These are phyloP conservation scores for Cicer bijugum DNA, from an alignment of 306 rosid species.

Conservation along the genomic window DNA sequence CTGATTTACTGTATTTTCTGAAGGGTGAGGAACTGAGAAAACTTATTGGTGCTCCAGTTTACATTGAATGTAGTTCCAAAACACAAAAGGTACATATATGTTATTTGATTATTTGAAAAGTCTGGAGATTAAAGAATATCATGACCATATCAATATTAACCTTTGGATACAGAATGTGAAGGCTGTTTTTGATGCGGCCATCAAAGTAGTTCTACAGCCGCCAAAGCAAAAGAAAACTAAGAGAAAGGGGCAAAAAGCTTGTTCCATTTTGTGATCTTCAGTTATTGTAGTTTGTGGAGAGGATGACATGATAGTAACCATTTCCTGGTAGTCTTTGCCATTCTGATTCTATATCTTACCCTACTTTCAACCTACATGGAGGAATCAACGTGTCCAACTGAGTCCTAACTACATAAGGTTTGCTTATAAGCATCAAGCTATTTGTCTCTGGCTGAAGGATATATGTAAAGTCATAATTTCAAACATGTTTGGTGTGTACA, in stretches of 20 bases:
- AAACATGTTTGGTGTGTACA: conserved; percentile 47
- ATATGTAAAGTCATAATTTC: conserved; percentile 60
- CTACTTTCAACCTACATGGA: conserved; percentile 53
- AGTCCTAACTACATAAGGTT: conserved; percentile 44
- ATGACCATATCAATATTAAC: conserved; percentile 8
- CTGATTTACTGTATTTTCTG: conserved; percentile 45
- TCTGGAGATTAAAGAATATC: conserved; percentile 1
- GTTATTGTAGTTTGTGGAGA: conserved; percentile 43
- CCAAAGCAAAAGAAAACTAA: conserved; percentile 83
- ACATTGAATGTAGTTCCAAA: conserved; percentile 95
- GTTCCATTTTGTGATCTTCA: conserved; percentile 75
- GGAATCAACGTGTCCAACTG: conserved; percentile 51
- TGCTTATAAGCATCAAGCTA: conserved; percentile 48
- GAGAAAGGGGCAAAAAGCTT: conserved; percentile 78
- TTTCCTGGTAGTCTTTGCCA: conserved; percentile 51
- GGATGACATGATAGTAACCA: conserved; percentile 60
- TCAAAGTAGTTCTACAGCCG: conserved; percentile 95
- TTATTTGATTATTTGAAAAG: conserved; percentile 33
- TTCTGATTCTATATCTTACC: conserved; percentile 46
- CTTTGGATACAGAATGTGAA: conserved; percentile 77
- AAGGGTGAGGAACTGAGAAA: conserved; percentile 94
- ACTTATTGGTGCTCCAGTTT: conserved; percentile 82
- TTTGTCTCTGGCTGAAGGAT: conserved; percentile 55
- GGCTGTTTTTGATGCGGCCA: conserved; percentile 93
- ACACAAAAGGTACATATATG: conserved; percentile 78